phyloP scores from a whole-genome alignment of 805 yeast species.

The Jamesozyma jinghongensis region DNA sequence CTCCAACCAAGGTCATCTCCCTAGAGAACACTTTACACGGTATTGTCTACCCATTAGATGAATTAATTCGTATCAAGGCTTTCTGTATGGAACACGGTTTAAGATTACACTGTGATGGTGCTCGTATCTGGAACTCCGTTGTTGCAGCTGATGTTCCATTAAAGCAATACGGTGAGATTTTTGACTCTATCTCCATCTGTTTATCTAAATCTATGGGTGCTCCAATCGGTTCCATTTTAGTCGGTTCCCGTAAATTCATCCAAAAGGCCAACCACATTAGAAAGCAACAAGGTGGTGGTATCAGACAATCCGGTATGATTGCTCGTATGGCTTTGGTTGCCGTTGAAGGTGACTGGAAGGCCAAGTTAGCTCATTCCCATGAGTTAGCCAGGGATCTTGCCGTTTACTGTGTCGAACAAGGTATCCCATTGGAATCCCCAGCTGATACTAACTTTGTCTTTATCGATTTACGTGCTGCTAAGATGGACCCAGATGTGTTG shows the following conservation, averaged over 20 bases:
- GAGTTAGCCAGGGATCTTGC: conserved; percentile 43
- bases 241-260: conserved; percentile 52
- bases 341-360: conserved; percentile 66
- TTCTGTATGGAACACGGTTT: conserved; percentile 57
- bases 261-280: conserved; percentile 73
- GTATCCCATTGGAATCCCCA: conserved; percentile 59
- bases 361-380: conserved; percentile 41
- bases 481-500: conserved; percentile 48
- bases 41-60: conserved; percentile 68
- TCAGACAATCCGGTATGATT: conserved; percentile 79
- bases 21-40: conserved; percentile 89
- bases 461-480: conserved; percentile 45
- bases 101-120: conserved; percentile 82
- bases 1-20: conserved; percentile 79
- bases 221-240: conserved; percentile 84
- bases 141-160: conserved; percentile 56
- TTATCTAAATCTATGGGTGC: conserved; percentile 87
- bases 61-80: conserved; percentile 56
- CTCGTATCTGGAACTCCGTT: conserved; percentile 89
- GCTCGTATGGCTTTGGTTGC: conserved; percentile 76
- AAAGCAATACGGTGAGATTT: conserved; percentile 59
- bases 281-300: conserved; percentile 90
- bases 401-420: conserved; percentile 41
- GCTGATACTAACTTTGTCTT: conserved; percentile 80
- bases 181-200: conserved; percentile 87